Conservation (phyloP, 2,329 filamentous ascomycete species). For the Lachnellula arida region DNA sequence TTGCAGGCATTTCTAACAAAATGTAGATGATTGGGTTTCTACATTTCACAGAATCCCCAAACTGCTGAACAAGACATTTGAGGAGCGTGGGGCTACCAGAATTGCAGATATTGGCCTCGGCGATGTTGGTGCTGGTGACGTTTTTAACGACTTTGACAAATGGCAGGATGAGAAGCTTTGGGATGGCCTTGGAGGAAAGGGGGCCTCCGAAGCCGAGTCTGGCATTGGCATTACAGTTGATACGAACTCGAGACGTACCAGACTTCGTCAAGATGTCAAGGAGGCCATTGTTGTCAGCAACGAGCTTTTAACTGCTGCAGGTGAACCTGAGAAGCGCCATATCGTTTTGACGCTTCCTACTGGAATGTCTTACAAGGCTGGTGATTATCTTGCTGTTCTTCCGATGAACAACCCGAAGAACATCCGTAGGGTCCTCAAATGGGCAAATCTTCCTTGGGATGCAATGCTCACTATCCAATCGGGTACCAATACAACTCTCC, state of each 20-base stretch:
- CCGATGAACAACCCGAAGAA: conserved; percentile 14
- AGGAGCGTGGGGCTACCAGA: conserved; percentile 5
- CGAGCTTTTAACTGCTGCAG: conserved; percentile 45
- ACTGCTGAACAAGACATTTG: conserved; percentile 44
- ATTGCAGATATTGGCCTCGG: conserved; percentile 14
- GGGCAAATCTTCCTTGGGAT: conserved; percentile 56
- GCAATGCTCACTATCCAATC: conserved; percentile 46
- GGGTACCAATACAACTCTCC: conserved; percentile 37
- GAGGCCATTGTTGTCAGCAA: conserved; percentile 55
- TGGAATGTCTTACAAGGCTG: conserved; percentile 15
- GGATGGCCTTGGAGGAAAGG: conserved; percentile 29
- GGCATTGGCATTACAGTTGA: conserved; percentile 21
- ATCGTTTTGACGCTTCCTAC: conserved; percentile 40
- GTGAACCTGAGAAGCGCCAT: conserved; percentile 54
- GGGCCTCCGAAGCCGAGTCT: conserved; percentile 14
- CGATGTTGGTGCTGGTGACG: conserved; percentile 41
- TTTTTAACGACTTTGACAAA: conserved; percentile 63
- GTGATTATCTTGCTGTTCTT: conserved; percentile 20
- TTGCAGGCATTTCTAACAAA: conserved; percentile 27
- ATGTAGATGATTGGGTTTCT: conserved; percentile 45
- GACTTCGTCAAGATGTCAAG: conserved; percentile 57
- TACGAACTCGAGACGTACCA: conserved; percentile 20
- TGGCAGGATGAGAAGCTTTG: conserved; percentile 60
- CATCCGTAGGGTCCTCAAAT: conserved; percentile 46
- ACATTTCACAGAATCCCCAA: conserved; percentile 67